phyloP scores from a whole-genome alignment of 116 monocot species.

The Dioscorea cayenensis region DNA sequence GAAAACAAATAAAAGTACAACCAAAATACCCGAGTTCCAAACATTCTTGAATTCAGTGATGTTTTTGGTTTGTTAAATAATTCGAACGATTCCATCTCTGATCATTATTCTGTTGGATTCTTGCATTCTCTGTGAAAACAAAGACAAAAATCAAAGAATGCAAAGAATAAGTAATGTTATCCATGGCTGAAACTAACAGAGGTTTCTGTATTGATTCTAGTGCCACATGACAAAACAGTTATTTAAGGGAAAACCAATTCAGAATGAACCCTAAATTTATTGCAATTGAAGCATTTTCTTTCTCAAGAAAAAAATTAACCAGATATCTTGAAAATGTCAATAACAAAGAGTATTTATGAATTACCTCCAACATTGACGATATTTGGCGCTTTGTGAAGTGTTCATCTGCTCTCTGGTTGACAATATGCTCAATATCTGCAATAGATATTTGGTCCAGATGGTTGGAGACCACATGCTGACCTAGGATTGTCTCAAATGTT shows the following conservation, averaged over 20 bases:
- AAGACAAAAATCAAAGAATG: neutral
- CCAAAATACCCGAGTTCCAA: too few relatives aligned
- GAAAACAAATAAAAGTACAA: too few relatives aligned
- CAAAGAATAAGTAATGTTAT: neutral
- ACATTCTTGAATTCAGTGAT: too few relatives aligned
- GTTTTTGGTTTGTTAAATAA: constrained; percentile 35
- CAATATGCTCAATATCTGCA: constrained; percentile 58
- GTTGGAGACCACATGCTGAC: constrained; percentile 65
- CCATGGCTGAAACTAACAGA: too few relatives aligned
- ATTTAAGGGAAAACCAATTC: too few relatives aligned
- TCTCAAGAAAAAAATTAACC: too few relatives aligned
- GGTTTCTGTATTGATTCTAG: neutral
- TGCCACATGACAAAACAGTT: neutral
- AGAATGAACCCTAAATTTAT: neutral
- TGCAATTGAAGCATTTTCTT: too few relatives aligned
- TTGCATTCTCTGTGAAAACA: constrained; percentile 68
- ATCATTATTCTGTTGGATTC: constrained; percentile 84
- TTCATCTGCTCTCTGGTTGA: constrained; percentile 37
- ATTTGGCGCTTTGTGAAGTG: constrained; percentile 57
- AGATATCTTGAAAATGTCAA: too few relatives aligned
- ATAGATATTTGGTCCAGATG: constrained; percentile 72
- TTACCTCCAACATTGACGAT: constrained; percentile 71
- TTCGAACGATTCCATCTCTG: constrained; percentile 52
- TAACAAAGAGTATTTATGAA: too few relatives aligned
- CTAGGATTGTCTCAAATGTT: constrained; percentile 58